These are phyloP conservation scores for Ascochyta koolunga DNA, from an alignment of 2,329 filamentous ascomycete species.

Conservation along the genomic window DNA sequence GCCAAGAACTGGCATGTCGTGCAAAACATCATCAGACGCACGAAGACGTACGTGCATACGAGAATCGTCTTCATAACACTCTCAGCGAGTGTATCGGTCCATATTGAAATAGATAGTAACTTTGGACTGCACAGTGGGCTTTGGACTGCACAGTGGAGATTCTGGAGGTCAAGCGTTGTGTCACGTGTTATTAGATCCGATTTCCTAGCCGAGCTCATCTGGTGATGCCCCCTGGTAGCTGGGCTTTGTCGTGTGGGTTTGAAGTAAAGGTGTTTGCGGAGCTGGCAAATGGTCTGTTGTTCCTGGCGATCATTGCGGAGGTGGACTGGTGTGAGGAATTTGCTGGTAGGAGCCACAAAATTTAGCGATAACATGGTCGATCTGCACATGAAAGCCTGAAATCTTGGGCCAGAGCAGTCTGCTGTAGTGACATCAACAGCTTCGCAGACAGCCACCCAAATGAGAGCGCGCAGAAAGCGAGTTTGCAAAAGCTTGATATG, in stretches of 20 bases:
- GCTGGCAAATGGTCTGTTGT: slow-evolving; percentile 6
- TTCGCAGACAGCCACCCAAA: background rate
- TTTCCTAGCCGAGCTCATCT: background rate
- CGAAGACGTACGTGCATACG: background rate
- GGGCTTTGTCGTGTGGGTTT: slow-evolving; percentile 10
- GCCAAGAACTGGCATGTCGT: background rate
- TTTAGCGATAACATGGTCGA: background rate
- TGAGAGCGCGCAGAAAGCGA: slow-evolving; percentile 11
- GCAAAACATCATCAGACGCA: background rate
- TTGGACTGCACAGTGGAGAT: background rate
- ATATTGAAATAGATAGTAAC: background rate
- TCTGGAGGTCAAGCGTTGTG: background rate
- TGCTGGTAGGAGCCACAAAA: background rate
- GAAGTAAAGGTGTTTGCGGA: slow-evolving; percentile 10
- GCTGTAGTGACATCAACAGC: slow-evolving; percentile 8
- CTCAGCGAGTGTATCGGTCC: background rate
- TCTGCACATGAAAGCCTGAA: background rate
- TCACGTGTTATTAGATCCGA: background rate
- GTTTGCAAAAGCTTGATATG: slow-evolving; percentile 16
- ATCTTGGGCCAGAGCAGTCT: background rate
- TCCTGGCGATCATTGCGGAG: slow-evolving; percentile 19
- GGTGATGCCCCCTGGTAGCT: background rate
- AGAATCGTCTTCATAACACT: background rate
- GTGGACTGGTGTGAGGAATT: slow-evolving; percentile 3
- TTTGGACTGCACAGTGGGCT: background rate